Percentiles rank a stretch among this genome's conserved stretches.
These are phyloP conservation scores for Cytospora chrysosperma DNA, from an alignment of 2,329 filamentous ascomycete genomes.

Conservation along the genomic window DNA sequence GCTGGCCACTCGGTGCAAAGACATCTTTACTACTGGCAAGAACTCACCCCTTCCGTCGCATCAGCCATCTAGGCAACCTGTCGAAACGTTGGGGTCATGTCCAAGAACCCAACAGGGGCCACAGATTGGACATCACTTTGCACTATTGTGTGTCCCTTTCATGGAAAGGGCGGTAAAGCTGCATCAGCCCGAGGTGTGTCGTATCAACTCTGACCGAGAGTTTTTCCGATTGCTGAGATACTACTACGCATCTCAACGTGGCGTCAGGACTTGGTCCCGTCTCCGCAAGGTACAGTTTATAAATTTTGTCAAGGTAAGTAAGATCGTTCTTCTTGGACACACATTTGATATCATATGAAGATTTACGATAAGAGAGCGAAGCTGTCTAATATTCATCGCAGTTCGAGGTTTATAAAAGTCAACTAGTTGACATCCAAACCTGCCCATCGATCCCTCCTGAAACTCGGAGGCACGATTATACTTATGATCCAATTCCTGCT, in stretches of 20 bases:
- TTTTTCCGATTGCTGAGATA: slow-evolving; percentile 26
- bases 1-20: background rate
- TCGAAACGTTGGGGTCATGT: slow-evolving; percentile 1
- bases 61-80: background rate
- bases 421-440: slow-evolving; percentile 10
- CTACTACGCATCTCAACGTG: slow-evolving; percentile 21
- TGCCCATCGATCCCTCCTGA: background rate
- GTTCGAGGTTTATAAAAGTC: slow-evolving; percentile 17
- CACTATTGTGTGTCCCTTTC: slow-evolving; percentile 26
- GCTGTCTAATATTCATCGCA: background rate
- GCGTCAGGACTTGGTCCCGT: slow-evolving; percentile 23
- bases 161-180: slow-evolving; percentile 21
- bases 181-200: slow-evolving; percentile 27
- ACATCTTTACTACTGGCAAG: background rate
- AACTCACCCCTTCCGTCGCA: background rate
- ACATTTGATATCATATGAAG: background rate
- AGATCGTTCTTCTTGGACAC: background rate
- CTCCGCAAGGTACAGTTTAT: slow-evolving; percentile 3
- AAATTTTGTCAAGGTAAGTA: slow-evolving; percentile 14
- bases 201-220: slow-evolving; percentile 26
- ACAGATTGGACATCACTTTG: slow-evolving; percentile 21
- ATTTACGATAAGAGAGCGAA: too few relatives aligned
- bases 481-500: slow-evolving; percentile 29
- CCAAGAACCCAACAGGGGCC: background rate
- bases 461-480: slow-evolving; percentile 22